These are phyloP conservation scores for Clathrus columnatus DNA, from an alignment of 768 basidiomycete species.

Conservation along the genomic window DNA sequence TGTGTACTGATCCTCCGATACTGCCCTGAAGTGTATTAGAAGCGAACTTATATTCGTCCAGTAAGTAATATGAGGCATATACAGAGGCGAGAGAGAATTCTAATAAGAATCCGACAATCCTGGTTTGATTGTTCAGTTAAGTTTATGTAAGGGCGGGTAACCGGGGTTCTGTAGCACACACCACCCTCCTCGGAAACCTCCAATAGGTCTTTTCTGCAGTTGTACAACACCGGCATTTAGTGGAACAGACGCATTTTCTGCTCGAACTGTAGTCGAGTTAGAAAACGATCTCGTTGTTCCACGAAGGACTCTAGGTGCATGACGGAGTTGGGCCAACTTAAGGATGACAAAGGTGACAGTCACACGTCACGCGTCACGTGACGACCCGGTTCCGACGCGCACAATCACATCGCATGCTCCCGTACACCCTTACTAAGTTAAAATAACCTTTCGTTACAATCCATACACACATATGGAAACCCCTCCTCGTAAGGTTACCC, in stretches of 20 bases:
- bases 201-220: conserved; percentile 64
- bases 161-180: no score
- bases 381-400: no score
- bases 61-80: conserved; percentile 75
- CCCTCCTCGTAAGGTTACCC: not conserved
- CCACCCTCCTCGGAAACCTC: conserved; percentile 41
- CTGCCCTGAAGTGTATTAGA: conserved; percentile 82
- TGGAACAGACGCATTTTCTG: conserved; percentile 24
- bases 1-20: conserved; percentile 78
- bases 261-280: not conserved
- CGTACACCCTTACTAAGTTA: no score
- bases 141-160: no score
- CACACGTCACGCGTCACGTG: no score
- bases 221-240: conserved; percentile 36
- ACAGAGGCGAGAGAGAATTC: conserved; percentile 88
- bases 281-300: conserved; percentile 5
- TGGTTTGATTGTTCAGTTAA: no score
- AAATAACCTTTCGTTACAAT: no score
- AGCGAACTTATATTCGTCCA: conserved; percentile 86
- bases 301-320: not conserved
- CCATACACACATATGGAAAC: no score
- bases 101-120: conserved; percentile 77
- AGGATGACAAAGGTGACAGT: not conserved
- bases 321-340: not conserved
- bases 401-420: no score